Evolutionary conservation across 345 rosid genomes (phyloP), one percentile per base, ranked within the genome.

Genomic region (Eucalyptus cloeziana): DNA sequence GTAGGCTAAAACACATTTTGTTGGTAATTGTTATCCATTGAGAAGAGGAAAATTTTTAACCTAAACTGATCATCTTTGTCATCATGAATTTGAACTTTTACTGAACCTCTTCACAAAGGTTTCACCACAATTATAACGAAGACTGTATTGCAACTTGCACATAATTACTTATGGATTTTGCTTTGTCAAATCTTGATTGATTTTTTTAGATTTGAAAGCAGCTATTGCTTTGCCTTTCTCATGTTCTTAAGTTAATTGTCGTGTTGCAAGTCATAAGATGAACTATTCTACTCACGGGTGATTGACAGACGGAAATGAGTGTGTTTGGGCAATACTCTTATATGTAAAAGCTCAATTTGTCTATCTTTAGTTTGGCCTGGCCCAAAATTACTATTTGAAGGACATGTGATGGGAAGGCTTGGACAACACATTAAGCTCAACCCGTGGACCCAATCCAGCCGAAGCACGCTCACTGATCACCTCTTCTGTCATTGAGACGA

Each of bases 121-220:
- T 60, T 27, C 0, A 1, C 8, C 0, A 27, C 2, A 0, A 60
- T 60, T 27, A 27, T 27, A 60, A 6, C 4, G 0, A n/a, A 4
- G 33, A n/a, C 40, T 7, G 21, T 27, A 27, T 64, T 0, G 5
- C 6, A 7, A 67, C 79, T 67, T 31, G 11, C 21, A 8, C 40
- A 31, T 14, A 64, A 2, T 67, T 1, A 31, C 22, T 14, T 7
- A n/a, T 30, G 21, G 33, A 15, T n/a, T 27, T 27, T 60, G 4
- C n/a, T 11, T 27, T 27, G 8, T 27, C 67, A 60, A 60, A 60
- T 60, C 31, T 60, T 12, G 33, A 27, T 12, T 13, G 69, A 60
- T 60, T 12, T 30, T 27, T 60, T 60, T 2, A 60, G 4, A 3
- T 27, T 1, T 2, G 0, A 6, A 60, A 6, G 31, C 31, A 67